A percentile compares a stretch with the other conserved stretches of the same genome.
phyloP scores from a whole-genome alignment of 305 asterid species.

The Fraxinus platypoda region DNA sequence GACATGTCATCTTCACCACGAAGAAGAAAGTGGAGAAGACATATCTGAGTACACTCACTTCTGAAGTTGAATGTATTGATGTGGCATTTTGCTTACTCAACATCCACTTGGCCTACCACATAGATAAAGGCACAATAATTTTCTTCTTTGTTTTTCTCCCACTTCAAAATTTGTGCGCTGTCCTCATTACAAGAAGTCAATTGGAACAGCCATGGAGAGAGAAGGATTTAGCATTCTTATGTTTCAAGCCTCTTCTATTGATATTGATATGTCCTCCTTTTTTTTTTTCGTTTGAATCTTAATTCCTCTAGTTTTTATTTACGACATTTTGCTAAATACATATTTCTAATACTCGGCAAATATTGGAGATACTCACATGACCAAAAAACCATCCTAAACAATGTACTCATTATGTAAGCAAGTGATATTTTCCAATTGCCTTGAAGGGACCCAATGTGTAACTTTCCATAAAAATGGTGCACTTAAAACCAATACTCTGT shows the following conservation, averaged over 20 bases:
- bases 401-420: neutral
- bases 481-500: neutral
- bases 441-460: neutral
- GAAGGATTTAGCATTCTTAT: neutral
- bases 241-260: neutral
- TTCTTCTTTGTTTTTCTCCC: neutral
- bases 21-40: neutral
- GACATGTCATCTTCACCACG: neutral
- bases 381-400: neutral
- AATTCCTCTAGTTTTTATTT: neutral
- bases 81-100: too few species aligned
- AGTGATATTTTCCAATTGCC: neutral
- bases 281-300: neutral
- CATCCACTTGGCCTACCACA: neutral
- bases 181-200: neutral
- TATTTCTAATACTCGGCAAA: neutral
- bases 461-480: neutral
- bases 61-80: neutral
- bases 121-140: neutral
- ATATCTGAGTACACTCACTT: neutral
- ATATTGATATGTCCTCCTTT: too few species aligned
- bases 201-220: neutral
- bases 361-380: neutral
- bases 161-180: neutral
- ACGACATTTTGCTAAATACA: neutral